Evolutionary conservation across 352 stramenopile species (phyloP), one percentile per base, ranked within the genome.

Genomic region (Chrysophaeum taylorii): DNA sequence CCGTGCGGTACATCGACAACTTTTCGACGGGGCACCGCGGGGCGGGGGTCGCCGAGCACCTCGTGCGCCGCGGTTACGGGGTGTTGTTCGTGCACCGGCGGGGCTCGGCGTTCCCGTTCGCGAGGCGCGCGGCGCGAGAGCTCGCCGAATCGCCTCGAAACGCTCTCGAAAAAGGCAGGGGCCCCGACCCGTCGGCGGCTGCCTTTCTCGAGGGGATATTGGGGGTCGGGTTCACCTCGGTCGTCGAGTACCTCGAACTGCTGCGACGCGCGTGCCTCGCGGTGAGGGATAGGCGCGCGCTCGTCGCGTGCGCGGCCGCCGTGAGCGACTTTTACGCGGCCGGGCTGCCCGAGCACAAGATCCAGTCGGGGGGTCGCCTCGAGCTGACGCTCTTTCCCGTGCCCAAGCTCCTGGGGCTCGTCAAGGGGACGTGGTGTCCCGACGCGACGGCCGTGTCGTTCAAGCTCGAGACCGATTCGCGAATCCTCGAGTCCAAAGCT

Each of bases 1-100:
- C 85, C 0, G 94, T 98, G 38, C 89, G 94, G 48, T 98, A 94
- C 78, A 84, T 98, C 33, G 94, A 98, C 78, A 98, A 98, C 72
- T 98, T 98, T 76, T 95, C 84, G 21, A 98, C 93, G 0, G 94
- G 94, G n/a, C 85, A 83, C 1, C 79, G 89, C 35, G 89, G 88
- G 39, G 87, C 88, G 4, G 84, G 36, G 35, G 63, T 61, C 37
- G 78, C 71, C 18, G 71, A 79, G 72, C 78, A 91, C 63, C 80
- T 93, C n/a, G 67, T 94, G 53, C 71, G 70, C 23, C 70, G 89
- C 2, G 87, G 87, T 5, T 95, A 94, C 52, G 84, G 83, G 29
- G 89, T 95, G 27, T 80, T 95, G 42, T 94, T 93, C 70, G 71
- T 95, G 45, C 78, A 92, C 70, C 87, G 89, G 2, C 80, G 85